Percentiles rank a stretch among this genome's conserved stretches.
Evolutionary conservation across 2,329 filamentous ascomycete species (phyloP).

Genomic region (Talaromyces verruculosus): DNA sequence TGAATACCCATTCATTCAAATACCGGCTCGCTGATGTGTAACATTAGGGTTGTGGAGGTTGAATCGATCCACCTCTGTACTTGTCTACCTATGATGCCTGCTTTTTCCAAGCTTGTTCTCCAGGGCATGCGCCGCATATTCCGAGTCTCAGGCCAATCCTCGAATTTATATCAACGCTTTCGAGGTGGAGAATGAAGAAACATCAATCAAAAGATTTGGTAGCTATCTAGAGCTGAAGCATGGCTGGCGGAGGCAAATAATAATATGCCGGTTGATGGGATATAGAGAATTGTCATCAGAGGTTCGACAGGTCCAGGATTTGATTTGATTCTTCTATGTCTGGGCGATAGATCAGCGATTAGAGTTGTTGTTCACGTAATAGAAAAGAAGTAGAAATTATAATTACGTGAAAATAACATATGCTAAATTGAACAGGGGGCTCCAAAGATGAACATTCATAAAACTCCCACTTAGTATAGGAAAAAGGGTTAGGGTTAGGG

Average conservation of each 20-base stretch:
- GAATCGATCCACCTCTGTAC: not conserved
- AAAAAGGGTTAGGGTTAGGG: no score
- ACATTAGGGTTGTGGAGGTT: not conserved
- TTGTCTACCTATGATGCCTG: conserved; percentile 1
- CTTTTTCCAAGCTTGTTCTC: not conserved
- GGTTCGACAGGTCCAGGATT: no score
- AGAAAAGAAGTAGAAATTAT: no score
- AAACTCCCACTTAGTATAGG: no score
- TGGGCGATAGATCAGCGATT: no score
- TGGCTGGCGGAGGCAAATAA: not conserved
- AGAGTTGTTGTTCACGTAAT: no score
- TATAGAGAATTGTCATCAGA: no score
- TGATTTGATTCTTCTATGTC: no score
- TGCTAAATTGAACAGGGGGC: no score
- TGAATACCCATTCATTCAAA: not conserved
- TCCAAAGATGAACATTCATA: no score
- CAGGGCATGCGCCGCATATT: not conserved
- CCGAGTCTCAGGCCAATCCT: not conserved
- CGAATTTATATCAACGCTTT: not conserved
- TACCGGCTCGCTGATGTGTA: not conserved
- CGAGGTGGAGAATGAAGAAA: not conserved
- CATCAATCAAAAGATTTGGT: not conserved
- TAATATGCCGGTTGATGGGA: not conserved
- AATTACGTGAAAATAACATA: no score
- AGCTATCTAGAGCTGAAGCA: not conserved